These are phyloP conservation scores for Usnea hakonensis DNA, from an alignment of 495 filamentous ascomycete genomes.

Conservation along the genomic window DNA sequence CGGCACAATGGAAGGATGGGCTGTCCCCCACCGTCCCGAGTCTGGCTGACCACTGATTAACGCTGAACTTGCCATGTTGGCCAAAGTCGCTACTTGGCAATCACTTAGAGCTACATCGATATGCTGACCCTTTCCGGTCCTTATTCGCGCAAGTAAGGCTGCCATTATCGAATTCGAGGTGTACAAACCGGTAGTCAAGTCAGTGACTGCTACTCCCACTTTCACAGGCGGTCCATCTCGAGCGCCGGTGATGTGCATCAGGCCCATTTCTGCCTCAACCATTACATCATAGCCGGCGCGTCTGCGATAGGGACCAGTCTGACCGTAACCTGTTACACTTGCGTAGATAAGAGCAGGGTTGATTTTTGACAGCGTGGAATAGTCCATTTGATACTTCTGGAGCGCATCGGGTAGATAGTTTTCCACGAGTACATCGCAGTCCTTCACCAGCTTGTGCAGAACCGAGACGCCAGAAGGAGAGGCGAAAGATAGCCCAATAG, in stretches of 20 bases:
- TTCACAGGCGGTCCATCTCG: conserved; percentile 90
- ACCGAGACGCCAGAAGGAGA: conserved; percentile 75
- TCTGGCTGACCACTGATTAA: conserved; percentile 85
- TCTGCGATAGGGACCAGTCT: conserved; percentile 84
- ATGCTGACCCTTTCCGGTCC: conserved; percentile 74
- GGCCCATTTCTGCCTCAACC: conserved; percentile 95
- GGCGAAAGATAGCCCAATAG: conserved; percentile 82
- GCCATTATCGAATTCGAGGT: conserved; percentile 97
- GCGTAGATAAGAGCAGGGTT: conserved; percentile 69
- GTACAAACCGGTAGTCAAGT: conserved; percentile 92
- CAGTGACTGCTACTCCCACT: conserved; percentile 93
- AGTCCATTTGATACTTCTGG: conserved; percentile 89
- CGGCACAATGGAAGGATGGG: conserved; percentile 94
- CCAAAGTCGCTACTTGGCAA: conserved; percentile 85
- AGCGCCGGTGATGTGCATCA: conserved; percentile 95
- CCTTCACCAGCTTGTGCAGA: conserved; percentile 71
- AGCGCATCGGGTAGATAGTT: conserved; percentile 90
- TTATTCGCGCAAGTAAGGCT: conserved; percentile 63
- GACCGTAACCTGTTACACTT: conserved; percentile 71
- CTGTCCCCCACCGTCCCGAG: conserved; percentile 86
- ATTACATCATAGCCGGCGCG: conserved; percentile 97
- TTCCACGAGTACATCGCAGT: conserved; percentile 90
- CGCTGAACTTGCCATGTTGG: conserved; percentile 88
- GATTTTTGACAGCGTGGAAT: conserved; percentile 63
- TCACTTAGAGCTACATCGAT: conserved; percentile 89